Percentiles rank a stretch among this genome's conserved stretches.
Conservation (phyloP, 331 rosid genomes). For the Malus hybrid region DNA sequence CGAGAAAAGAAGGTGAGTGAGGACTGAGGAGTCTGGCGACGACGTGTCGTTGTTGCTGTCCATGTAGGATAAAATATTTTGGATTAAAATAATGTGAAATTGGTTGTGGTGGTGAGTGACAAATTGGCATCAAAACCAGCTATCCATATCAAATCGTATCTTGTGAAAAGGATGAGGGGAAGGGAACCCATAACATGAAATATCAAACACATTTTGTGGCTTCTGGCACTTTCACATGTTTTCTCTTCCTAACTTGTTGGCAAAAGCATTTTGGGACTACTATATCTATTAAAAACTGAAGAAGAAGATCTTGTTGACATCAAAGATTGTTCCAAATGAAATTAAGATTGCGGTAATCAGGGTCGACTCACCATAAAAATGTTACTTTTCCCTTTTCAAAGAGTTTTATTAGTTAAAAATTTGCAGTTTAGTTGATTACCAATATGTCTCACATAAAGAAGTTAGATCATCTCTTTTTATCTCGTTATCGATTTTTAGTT, state of each 20-base stretch:
- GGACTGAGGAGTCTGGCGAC: not conserved
- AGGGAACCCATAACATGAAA: constrained; percentile 2
- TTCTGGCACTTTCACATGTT: not conserved
- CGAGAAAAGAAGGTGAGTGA: not conserved
- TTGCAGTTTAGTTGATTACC: too few relatives aligned
- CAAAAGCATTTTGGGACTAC: not conserved
- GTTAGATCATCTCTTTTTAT: too few relatives aligned
- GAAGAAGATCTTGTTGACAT: too few relatives aligned
- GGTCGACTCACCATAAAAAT: rapidly evolving
- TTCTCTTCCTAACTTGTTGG: not conserved
- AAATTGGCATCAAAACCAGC: not conserved
- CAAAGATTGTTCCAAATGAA: too few relatives aligned
- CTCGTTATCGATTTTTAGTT: too few relatives aligned
- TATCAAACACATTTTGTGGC: not conserved
- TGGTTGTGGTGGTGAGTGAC: not conserved
- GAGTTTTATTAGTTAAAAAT: too few relatives aligned
- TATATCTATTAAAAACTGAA: too few relatives aligned
- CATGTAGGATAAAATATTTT: not conserved
- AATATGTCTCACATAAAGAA: too few relatives aligned
- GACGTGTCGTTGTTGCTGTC: constrained; percentile 22
- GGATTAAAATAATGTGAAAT: not conserved
- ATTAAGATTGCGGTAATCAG: too few relatives aligned
- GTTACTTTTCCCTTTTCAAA: too few relatives aligned
- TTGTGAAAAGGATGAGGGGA: not conserved
- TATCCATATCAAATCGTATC: not conserved